These are phyloP conservation scores for Cystobasidium onofrii DNA, from an alignment of 768 basidiomycete species.

Conservation along the genomic window DNA sequence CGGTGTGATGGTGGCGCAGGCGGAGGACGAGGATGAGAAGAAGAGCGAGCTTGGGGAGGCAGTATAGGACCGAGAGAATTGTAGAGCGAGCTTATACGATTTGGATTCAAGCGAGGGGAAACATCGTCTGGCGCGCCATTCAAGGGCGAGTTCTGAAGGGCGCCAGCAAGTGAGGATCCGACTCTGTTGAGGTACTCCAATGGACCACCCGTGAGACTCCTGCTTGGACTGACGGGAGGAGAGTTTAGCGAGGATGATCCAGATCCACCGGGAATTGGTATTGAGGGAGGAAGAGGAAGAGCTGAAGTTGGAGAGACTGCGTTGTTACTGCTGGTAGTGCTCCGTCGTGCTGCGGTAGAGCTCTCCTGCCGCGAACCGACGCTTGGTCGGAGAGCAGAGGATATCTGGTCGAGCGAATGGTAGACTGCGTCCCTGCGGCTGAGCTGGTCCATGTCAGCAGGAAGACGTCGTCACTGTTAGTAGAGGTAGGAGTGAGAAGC, in stretches of 20 bases:
- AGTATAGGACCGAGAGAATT: not conserved
- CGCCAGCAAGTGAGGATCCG: not conserved
- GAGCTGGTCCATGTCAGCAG: conserved; percentile 22
- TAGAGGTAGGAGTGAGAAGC: too few relatives aligned
- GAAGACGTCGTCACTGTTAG: too few relatives aligned
- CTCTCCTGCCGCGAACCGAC: not conserved
- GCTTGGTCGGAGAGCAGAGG: not conserved
- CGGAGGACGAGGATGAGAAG: not conserved
- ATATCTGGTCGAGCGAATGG: conserved; percentile 8
- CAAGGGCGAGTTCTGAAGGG: not conserved
- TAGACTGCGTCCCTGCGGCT: conserved; percentile 17
- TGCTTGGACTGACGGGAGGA: not conserved
- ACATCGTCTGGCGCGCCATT: not conserved
- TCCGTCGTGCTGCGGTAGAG: too few relatives aligned
- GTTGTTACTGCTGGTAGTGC: not conserved
- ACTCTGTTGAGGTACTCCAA: not conserved
- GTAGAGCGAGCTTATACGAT: not conserved
- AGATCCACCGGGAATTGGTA: not conserved
- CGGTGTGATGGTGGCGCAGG: not conserved
- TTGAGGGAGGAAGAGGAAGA: not conserved
- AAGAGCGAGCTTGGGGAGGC: not conserved
- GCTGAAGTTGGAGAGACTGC: not conserved
- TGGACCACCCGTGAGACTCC: not conserved
- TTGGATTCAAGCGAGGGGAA: not conserved
- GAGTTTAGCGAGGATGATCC: not conserved